phyloP scores from a whole-genome alignment of 257 asterid genomes.

The Craterostigma plantagineum region DNA sequence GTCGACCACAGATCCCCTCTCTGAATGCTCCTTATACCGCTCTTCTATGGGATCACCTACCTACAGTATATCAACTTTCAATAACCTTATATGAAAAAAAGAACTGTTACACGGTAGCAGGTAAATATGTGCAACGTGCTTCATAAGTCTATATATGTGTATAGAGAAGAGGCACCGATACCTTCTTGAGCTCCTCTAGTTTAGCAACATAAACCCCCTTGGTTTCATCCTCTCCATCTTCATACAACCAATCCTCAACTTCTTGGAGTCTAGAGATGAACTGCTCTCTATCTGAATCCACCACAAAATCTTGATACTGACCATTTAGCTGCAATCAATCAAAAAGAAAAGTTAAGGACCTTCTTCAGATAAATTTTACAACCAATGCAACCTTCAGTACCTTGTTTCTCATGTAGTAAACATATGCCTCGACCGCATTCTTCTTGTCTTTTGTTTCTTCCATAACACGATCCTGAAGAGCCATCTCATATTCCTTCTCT shows the following conservation, averaged over 20 bases:
- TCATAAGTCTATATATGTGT: background rate
- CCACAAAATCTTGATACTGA: conserved; percentile 39
- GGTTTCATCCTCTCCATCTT: conserved; percentile 84
- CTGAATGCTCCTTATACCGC: conserved; percentile 54
- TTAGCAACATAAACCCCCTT: conserved; percentile 46
- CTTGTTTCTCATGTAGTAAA: conserved; percentile 76
- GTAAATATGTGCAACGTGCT: background rate
- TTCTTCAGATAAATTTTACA: background rate
- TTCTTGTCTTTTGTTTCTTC: conserved; percentile 86
- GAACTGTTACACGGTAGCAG: background rate
- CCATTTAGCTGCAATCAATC: conserved; percentile 36
- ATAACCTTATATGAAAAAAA: background rate
- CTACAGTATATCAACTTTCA: conserved; percentile 14
- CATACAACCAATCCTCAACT: conserved; percentile 87
- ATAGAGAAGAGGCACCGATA: background rate
- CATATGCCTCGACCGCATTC: conserved; percentile 84
- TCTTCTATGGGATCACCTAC: conserved; percentile 77
- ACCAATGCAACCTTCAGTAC: conserved; percentile 10
- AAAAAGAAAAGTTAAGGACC: background rate
- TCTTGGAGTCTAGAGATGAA: conserved; percentile 52
- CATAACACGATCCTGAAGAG: conserved; percentile 87
- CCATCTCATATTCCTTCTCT: conserved; percentile 87
- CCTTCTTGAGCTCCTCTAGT: conserved; percentile 58
- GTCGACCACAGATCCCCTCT: conserved; percentile 49
- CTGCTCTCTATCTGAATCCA: conserved; percentile 52